Percentiles rank a stretch among this genome's conserved stretches.
Evolutionary conservation across 768 basidiomycete species (phyloP).

Genomic region (Rhizopogon vinicolor): DNA sequence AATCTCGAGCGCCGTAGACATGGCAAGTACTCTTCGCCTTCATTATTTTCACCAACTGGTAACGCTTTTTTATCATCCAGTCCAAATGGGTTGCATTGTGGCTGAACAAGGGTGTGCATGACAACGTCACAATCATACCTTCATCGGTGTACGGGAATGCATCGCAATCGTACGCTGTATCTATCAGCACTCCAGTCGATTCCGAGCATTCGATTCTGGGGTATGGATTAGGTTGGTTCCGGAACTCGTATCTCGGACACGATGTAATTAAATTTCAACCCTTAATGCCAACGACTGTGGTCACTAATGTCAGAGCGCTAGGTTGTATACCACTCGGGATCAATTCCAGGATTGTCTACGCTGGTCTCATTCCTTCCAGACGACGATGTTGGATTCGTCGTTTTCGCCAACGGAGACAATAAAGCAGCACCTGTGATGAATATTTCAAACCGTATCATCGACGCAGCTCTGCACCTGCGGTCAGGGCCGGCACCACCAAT

Average conservation of each 20-base stretch:
- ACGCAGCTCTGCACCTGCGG: conserved; percentile 14
- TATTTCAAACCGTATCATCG: conserved; percentile 16
- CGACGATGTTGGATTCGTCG: conserved; percentile 30
- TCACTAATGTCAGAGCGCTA: conserved; percentile 3
- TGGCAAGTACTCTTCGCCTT: conserved; percentile 25
- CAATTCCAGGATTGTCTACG: conserved; percentile 29
- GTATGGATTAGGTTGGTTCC: conserved; percentile 42
- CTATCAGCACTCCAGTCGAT: conserved; percentile 1
- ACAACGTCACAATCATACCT: conserved; percentile 31
- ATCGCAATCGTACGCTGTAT: conserved; percentile 28
- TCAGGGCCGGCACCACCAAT: not conserved
- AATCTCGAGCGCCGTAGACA: conserved; percentile 37
- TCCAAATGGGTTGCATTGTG: conserved; percentile 33
- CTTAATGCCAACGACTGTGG: not conserved
- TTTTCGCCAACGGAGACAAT: conserved; percentile 29
- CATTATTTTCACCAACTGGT: not conserved
- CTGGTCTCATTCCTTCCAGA: conserved; percentile 28
- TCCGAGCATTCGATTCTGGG: conserved; percentile 24
- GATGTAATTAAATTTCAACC: conserved; percentile 23
- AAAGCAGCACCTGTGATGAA: conserved; percentile 8
- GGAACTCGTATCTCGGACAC: conserved; percentile 35
- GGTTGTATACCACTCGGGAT: conserved; percentile 32
- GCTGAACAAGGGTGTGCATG: conserved; percentile 28
- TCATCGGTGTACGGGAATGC: conserved; percentile 20
- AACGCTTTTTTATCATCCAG: conserved; percentile 15